Base-by-base conservation (phyloP, 805 yeast genomes). In the Diddensiella santjacobensis region DNA sequence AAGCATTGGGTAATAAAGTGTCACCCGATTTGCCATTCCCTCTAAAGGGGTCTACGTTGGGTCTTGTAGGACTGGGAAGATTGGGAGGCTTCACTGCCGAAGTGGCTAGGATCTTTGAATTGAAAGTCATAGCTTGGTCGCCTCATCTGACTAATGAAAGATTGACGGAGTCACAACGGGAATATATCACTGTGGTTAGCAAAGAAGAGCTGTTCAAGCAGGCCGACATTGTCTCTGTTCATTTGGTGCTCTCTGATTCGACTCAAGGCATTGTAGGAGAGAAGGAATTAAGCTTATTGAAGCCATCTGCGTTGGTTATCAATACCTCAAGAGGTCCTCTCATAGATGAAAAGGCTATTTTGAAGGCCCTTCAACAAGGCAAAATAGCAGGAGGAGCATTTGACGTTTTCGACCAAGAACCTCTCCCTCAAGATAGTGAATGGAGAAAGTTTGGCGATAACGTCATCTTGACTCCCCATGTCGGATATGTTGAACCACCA, bases 251-350 rank as follows among this genome's bases (percentile, higher is more conserved):
- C 17, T 44, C 54, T 4, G 50, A 45, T 4, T 24, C 54, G 13
- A 42, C 60, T n/a, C 39, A 36, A 2, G 53, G 50, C 13, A 19
- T 54, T n/a, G 48, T 57, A 11, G 40, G 43, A 5, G 47, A 30
- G 19, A 17, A 35, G 13, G 59, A 57, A 3, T 47, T 57, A n/a
- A 31, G 22, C 30, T 20, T 49, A 24, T 44, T 57, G 55, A 57
- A 55, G 44, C 42, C 45, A 13, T 43, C 56, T 4, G 57, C 58
- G 11, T 47, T 53, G 17, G 24, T 57, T 33, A 49, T 57, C 35
- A 57, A 57, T 45, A 55, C 58, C 4, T 47, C 59, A 4, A 43
- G 60, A 17, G 60, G 59, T 4, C 58, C 58, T 15, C 40, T 57
- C 26, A 54, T 57, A 8, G 51, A 56, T 29, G 51, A 51, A 24